Evolutionary conservation across 768 basidiomycete species (phyloP).

Genomic region (Auriscalpium vulgare): DNA sequence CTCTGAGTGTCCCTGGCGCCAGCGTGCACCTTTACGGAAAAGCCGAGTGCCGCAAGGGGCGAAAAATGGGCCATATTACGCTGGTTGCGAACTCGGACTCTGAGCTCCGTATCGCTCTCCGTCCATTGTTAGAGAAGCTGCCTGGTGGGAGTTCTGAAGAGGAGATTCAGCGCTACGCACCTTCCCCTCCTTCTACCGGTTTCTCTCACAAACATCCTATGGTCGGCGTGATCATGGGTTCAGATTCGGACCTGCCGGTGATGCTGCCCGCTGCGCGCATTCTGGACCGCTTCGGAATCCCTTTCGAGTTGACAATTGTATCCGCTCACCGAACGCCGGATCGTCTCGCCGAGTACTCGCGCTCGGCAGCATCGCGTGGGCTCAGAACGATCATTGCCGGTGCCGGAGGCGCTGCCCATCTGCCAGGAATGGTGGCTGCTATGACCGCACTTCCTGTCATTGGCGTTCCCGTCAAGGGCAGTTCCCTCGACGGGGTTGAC

Average conservation of each 20-base stretch:
- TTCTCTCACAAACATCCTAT: conserved; percentile 64
- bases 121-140: conserved; percentile 61
- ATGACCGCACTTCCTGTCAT: conserved; percentile 90
- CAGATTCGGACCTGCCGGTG: conserved; percentile 92
- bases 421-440: conserved; percentile 97
- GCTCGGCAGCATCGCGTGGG: conserved; percentile 60
- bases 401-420: conserved; percentile 96
- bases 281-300: conserved; percentile 72
- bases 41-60: conserved; percentile 73
- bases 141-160: conserved; percentile 34
- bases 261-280: conserved; percentile 87
- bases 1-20: conserved; percentile 67
- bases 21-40: conserved; percentile 94
- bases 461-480: conserved; percentile 95
- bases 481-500: conserved; percentile 90
- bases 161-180: conserved; percentile 49
- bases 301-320: conserved; percentile 92
- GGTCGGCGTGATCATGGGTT: conserved; percentile 96
- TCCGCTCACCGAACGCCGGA: conserved; percentile 95
- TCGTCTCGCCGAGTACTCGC: conserved; percentile 74
- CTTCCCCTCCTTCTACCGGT: conserved; percentile 33
- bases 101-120: conserved; percentile 57
- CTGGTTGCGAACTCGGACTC: conserved; percentile 79
- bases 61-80: conserved; percentile 98
- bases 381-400: conserved; percentile 82